Percentiles rank a stretch among this genome's conserved stretches.
Conservation (phyloP, 306 rosid genomes). For the Trifolium pratense region DNA sequence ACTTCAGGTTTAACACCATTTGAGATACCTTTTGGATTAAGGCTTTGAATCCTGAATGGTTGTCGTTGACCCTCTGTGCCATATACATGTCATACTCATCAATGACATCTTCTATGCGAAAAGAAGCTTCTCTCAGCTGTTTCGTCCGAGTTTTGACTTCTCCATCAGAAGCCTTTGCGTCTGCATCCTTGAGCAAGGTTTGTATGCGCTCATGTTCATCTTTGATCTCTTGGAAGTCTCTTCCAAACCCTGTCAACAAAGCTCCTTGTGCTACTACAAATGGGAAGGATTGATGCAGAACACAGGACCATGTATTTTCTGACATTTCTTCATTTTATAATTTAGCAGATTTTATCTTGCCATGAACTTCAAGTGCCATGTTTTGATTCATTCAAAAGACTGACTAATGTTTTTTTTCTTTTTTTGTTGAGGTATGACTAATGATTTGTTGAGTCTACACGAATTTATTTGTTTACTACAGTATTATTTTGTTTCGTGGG, state of each 20-base stretch:
- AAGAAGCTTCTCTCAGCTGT: not conserved
- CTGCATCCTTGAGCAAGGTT: slow-evolving; percentile 7
- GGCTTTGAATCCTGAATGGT: not conserved
- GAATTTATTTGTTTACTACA: no score
- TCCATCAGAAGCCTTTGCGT: not conserved
- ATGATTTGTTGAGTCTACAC: no score
- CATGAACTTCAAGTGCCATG: no score
- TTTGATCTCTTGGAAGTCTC: slow-evolving; percentile 3
- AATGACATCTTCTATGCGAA: not conserved
- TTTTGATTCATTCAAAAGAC: no score
- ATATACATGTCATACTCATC: not conserved
- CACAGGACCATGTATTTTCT: not conserved
- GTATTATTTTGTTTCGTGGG: no score
- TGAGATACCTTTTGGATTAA: not conserved
- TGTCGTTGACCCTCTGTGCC: not conserved
- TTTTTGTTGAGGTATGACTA: no score
- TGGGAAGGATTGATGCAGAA: not conserved
- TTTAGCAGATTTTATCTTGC: no score
- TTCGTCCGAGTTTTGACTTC: slow-evolving; percentile 13
- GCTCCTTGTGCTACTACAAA: not conserved
- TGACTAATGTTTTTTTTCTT: no score
- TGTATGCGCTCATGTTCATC: slow-evolving; percentile 4
- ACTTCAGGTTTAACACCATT: no score
- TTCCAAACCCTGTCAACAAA: not conserved
- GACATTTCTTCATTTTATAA: slow-evolving; percentile 3